Conservation (phyloP, 2,329 filamentous ascomycete species). For the Fusarium odoratissimum region DNA sequence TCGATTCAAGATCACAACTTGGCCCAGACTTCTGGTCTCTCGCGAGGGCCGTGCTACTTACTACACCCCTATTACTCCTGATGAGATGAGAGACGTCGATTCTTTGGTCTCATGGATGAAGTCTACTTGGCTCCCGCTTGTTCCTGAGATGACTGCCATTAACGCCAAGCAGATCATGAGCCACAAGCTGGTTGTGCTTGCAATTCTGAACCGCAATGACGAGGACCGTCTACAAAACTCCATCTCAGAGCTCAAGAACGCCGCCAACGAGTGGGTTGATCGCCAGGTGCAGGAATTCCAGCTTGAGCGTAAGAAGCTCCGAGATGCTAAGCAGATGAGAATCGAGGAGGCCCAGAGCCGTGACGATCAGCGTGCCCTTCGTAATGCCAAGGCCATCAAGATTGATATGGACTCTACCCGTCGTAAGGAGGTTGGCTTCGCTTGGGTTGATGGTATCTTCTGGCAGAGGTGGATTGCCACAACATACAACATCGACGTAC, state of each 20-base stretch:
- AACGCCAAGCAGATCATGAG: conserved; percentile 97
- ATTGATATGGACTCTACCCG: conserved; percentile 91
- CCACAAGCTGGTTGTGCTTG: conserved; percentile 92
- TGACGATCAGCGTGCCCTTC: conserved; percentile 86
- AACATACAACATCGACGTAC: conserved; percentile 93
- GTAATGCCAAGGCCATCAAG: conserved; percentile 88
- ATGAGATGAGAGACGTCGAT: conserved; percentile 90
- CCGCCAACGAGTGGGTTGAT: conserved; percentile 97
- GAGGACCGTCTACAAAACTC: conserved; percentile 81
- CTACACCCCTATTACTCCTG: conserved; percentile 86
- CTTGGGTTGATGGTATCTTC: conserved; percentile 96
- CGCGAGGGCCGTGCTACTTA: conserved; percentile 91
- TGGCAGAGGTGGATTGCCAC: conserved; percentile 97
- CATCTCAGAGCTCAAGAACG: conserved; percentile 92
- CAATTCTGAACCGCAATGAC: conserved; percentile 83
- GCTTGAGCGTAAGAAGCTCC: conserved; percentile 89
- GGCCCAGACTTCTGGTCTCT: conserved; percentile 91
- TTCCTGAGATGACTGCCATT: conserved; percentile 89
- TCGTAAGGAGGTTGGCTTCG: conserved; percentile 91
- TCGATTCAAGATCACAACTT: conserved; percentile 94
- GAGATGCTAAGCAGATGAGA: conserved; percentile 92
- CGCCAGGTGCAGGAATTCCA: conserved; percentile 93
- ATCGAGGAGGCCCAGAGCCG: conserved; percentile 97
- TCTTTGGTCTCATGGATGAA: conserved; percentile 91
- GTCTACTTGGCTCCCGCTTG: conserved; percentile 93